Percentiles rank a stretch among this genome's conserved stretches.
Evolutionary conservation across 2,329 filamentous ascomycete genomes (phyloP).

Genomic region (Aspergillus sojae): DNA sequence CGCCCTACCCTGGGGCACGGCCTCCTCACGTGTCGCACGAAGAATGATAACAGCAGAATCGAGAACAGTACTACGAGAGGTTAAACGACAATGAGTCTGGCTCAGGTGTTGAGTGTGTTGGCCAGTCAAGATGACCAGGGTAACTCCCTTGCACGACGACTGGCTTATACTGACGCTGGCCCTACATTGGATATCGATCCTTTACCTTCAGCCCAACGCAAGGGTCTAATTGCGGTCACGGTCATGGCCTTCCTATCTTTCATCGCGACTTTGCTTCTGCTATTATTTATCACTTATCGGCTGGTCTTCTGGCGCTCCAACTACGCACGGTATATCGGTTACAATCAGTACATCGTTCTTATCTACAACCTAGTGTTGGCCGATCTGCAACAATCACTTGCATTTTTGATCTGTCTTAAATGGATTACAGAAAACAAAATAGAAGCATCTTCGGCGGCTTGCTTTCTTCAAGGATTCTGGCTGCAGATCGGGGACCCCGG

Average conservation of each 20-base stretch:
- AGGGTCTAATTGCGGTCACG: conserved; percentile 51
- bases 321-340: conserved; percentile 53
- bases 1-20: neutral
- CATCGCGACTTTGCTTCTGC: conserved; percentile 46
- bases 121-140: conserved; percentile 18
- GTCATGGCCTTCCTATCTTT: conserved; percentile 53
- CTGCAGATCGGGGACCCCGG: conserved; percentile 56
- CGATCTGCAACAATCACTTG: conserved; percentile 56
- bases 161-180: conserved; percentile 20
- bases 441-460: conserved; percentile 45
- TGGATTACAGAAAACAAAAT: conserved; percentile 52
- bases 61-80: conserved; percentile 1
- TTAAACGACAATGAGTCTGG: conserved; percentile 20
- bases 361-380: conserved; percentile 58
- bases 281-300: conserved; percentile 54
- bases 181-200: conserved; percentile 34
- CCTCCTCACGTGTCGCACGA: neutral
- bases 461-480: conserved; percentile 55
- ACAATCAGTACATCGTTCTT: conserved; percentile 58
- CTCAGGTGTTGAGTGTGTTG: conserved; percentile 18
- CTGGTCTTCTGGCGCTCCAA: conserved; percentile 54
- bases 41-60: conserved; percentile 16
- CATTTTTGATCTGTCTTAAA: conserved; percentile 52
- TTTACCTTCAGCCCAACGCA: conserved; percentile 35
- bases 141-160: conserved; percentile 24